Evolutionary conservation across 2,329 filamentous ascomycete species (phyloP), one percentile per base, ranked within the genome.

Genomic region (Calonectria multiphialidica): DNA sequence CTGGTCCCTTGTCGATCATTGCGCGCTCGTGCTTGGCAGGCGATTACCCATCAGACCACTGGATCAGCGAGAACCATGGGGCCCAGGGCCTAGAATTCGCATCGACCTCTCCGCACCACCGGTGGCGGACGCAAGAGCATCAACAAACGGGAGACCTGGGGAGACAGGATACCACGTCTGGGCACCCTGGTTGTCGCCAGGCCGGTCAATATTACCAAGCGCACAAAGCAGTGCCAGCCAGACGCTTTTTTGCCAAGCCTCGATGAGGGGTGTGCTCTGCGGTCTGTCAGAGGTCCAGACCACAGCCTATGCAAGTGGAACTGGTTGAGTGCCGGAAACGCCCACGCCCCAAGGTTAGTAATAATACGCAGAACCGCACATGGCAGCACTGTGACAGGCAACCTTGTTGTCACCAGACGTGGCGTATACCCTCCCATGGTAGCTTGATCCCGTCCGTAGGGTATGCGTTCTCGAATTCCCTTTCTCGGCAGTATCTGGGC

Each of bases 401-500:
- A 61, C 50, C 23, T 44, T 67, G 35, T 47, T 25, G 44, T 66
- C 57, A 66, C 37, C 59, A 68, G 45, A 30, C 30, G 70, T 74
- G 66, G 57, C 62, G 62, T 70, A 44, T 53, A 30, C 50, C 53
- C 18, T 62, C 37, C 16, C 35, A 42, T 23, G 37, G 16, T 40
- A 28, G 23, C 35, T 35, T 37, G 23, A 15, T 59, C 42, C 30
- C 21, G 23, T 18, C 21, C 25, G 35, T 40, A 65, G 15, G 40
- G n/a, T 33, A 53, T 69, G 25, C 44, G 35, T 72, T 72, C 66
- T 66, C 70, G 66, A 70, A 67, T 74, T 74, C 47, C 72, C 72
- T 57, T 59, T 72, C 70, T 70, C 25, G 49, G 59, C 6, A 63
- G 53, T 62, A 35, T 40, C 69, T 35, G n/a, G 25, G 10, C 42